Base-by-base conservation (phyloP, 495 filamentous ascomycete species). In the Xylaria intraflava region DNA sequence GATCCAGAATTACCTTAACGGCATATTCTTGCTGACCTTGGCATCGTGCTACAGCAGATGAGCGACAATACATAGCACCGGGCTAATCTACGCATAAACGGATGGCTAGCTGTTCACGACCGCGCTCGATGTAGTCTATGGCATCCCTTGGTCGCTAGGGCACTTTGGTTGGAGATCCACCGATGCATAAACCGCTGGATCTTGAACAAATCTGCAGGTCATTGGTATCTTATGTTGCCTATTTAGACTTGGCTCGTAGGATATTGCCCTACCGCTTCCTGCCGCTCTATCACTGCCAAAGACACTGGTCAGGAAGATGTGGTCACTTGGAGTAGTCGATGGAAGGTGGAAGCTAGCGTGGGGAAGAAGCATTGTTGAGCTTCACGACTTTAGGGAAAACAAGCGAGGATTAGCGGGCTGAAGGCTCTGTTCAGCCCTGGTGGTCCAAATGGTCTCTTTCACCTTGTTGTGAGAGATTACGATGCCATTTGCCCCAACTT, bases 231-330 rank as follows among this genome's bases (percentile, higher is more conserved):
- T 64, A 59, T 59, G 52, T 51, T 46, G 40, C 56, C 46, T 55
- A 44, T 48, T 51, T 54, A 61, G 55, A 57, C 56, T 56, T 64
- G 64, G 64, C 61, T 57, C 50, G 53, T 62, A 66, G 64, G 64
- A 66, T 66, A 66, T 59, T 45, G 46, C 55, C 56, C 61, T 42
- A 46, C 39, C 40, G 53, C 58, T 59, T 64, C 59, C 54, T 57
- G 47, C 49, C 55, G 30, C 45, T 55, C 50, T 47, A 54, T 42
- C 50, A 56, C 54, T 56, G 46, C 55, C 53, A 44, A 57, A 58
- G 57, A 55, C 48, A 56, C 49, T 53, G 56, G 51, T 53, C 56
- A 49, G 61, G 58, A 60, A 40, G 38, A 53, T 31, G 17, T 55
- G 52, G 24, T 55, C 38, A 53, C 44, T 66, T 62, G 61, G 64